Percentiles rank a stretch among this genome's conserved stretches.
These are phyloP conservation scores for Piedraia hortae DNA, from an alignment of 2,329 filamentous ascomycete genomes.

Conservation along the genomic window DNA sequence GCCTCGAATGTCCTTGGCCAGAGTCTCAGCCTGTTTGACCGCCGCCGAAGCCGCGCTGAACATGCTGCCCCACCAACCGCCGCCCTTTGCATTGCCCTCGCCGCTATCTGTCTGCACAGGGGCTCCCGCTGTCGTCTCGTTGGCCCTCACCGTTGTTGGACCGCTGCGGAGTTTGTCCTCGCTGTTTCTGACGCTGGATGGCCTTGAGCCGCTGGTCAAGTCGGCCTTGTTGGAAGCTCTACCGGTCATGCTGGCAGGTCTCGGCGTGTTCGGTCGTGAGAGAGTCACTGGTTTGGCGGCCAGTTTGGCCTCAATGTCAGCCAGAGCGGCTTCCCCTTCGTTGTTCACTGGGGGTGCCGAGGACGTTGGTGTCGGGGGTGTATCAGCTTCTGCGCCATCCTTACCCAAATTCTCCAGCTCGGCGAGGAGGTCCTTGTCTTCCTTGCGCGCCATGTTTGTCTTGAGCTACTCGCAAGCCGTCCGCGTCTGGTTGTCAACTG, in stretches of 20 bases:
- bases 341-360: conserved; percentile 16
- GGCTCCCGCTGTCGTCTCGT: conserved; percentile 44
- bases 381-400: conserved; percentile 5
- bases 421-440: conserved; percentile 18
- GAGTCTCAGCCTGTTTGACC: conserved; percentile 74
- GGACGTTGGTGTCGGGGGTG: conserved; percentile 16
- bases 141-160: conserved; percentile 52
- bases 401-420: conserved; percentile 17
- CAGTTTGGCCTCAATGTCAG: conserved; percentile 62
- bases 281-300: conserved; percentile 35
- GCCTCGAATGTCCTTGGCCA: conserved; percentile 82
- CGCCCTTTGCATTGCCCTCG: conserved; percentile 19
- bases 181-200: conserved; percentile 25
- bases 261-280: conserved; percentile 62
- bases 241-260: conserved; percentile 21
- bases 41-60: conserved; percentile 57
- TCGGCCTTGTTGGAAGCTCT: conserved; percentile 12
- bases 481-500: too few species aligned
- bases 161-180: conserved; percentile 30
- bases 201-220: too few species aligned
- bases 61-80: conserved; percentile 73
- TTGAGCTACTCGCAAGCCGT: too few species aligned
- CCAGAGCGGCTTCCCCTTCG: conserved; percentile 41
- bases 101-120: conserved; percentile 20
- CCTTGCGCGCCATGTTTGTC: too few species aligned